These are phyloP conservation scores for Stephania japonica DNA, from an alignment of 164 flowering plant species.

Conservation along the genomic window DNA sequence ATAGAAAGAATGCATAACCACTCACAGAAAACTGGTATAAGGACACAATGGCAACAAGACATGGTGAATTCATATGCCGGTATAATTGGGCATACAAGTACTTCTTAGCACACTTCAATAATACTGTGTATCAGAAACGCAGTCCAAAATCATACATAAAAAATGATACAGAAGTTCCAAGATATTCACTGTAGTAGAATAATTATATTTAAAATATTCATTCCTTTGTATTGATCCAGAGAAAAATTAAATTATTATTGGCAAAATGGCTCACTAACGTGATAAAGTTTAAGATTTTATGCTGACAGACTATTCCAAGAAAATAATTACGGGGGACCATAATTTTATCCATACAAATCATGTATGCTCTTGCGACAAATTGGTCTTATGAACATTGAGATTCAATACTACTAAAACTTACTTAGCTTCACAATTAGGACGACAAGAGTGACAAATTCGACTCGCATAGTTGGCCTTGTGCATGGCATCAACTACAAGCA, in stretches of 20 bases:
- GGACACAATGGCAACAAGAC: no score
- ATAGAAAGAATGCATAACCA: no score
- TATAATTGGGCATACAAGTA: no score
- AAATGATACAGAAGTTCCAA: neutral
- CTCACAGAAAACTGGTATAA: no score
- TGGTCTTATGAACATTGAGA: neutral
- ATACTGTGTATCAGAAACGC: no score
- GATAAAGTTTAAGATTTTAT: neutral
- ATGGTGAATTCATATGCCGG: no score
- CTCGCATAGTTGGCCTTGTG: constrained; percentile 99
- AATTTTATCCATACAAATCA: neutral
- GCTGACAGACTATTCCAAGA: neutral
- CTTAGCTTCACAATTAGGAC: constrained; percentile 99
- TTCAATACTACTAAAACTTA: constrained; percentile 24
- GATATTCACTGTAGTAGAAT: neutral
- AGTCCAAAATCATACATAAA: neutral
- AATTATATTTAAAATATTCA: neutral
- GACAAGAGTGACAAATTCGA: constrained; percentile 96
- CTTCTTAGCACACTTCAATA: no score
- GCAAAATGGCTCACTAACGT: neutral
- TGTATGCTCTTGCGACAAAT: neutral
- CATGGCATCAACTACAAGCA: constrained; percentile 99
- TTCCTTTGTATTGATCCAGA: neutral
- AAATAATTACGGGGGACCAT: neutral
- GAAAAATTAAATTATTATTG: neutral